Conservation (phyloP, 2,329 filamentous ascomycete species). For the Hymenoscyphus infarciens region DNA sequence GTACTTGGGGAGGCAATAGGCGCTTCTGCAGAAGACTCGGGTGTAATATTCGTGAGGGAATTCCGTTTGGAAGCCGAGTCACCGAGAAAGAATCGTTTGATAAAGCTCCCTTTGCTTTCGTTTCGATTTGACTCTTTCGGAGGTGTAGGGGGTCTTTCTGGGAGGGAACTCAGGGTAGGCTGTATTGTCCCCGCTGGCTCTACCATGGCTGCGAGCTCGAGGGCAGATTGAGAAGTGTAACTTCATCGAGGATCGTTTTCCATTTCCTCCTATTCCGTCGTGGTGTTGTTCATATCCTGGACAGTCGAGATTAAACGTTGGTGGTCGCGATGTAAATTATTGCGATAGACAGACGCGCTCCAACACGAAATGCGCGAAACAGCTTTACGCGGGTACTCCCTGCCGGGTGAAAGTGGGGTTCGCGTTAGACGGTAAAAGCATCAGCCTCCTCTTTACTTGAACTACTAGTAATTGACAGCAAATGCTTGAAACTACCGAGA, state of each 20-base stretch:
- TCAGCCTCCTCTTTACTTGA: no score
- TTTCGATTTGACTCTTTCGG: slow-evolving; percentile 44
- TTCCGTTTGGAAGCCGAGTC: slow-evolving; percentile 12
- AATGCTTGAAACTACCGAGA: no score
- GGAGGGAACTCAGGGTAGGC: slow-evolving; percentile 52
- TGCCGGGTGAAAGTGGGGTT: no score
- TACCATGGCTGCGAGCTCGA: slow-evolving; percentile 35
- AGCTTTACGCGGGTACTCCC: no score
- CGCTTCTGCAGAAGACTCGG: slow-evolving; percentile 37
- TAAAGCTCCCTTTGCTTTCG: slow-evolving; percentile 35
- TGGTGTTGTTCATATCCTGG: background rate
- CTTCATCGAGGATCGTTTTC: slow-evolving; percentile 23
- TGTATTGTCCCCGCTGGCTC: slow-evolving; percentile 35
- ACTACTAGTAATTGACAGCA: no score
- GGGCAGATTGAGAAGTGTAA: slow-evolving; percentile 15
- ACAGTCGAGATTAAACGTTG: background rate
- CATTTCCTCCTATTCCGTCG: background rate
- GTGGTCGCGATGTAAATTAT: background rate
- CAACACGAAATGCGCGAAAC: background rate
- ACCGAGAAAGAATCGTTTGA: slow-evolving; percentile 36
- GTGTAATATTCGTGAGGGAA: slow-evolving; percentile 23
- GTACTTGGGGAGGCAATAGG: slow-evolving; percentile 11
- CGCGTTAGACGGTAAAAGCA: no score
- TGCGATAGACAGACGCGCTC: background rate
- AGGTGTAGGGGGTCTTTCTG: slow-evolving; percentile 62